Conservation (phyloP, 306 rosid genomes). For the Lupinus albus region DNA sequence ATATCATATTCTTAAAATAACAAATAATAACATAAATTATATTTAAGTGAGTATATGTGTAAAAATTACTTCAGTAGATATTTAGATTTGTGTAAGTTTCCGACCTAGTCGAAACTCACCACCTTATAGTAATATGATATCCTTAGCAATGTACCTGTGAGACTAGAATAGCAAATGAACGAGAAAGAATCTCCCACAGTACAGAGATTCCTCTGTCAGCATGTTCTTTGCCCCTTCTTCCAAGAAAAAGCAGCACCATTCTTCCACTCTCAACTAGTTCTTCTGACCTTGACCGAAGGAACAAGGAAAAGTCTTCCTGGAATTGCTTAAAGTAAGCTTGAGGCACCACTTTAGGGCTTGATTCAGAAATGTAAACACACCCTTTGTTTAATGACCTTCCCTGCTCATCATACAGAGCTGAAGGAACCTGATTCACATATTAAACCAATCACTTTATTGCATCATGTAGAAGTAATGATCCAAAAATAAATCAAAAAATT, state of each 20-base stretch:
- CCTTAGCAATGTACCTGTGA: constrained; percentile 54
- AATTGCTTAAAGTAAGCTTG: constrained; percentile 74
- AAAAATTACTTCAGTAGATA: no score
- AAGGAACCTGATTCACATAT: constrained; percentile 70
- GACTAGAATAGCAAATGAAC: constrained; percentile 61
- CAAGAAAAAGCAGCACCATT: constrained; percentile 76
- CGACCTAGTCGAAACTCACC: no score
- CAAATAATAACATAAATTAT: no score
- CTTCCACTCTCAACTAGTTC: constrained; percentile 74
- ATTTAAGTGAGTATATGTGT: no score
- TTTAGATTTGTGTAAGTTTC: no score
- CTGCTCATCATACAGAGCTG: constrained; percentile 54
- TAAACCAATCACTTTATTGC: not conserved
- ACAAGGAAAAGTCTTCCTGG: constrained; percentile 67
- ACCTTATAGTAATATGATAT: no score
- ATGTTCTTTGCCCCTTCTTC: constrained; percentile 69
- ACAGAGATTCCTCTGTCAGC: constrained; percentile 82
- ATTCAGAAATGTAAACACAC: constrained; percentile 65
- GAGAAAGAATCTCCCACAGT: constrained; percentile 79
- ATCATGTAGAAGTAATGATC: no score
- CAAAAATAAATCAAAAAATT: no score
- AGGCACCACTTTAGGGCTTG: constrained; percentile 67
- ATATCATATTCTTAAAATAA: no score
- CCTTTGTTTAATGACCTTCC: constrained; percentile 70
- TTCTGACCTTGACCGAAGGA: constrained; percentile 65